Evolutionary conservation across 2,329 filamentous ascomycete genomes (phyloP), one percentile per base, ranked within the genome.

Genomic region (Diaporthe sp.): DNA sequence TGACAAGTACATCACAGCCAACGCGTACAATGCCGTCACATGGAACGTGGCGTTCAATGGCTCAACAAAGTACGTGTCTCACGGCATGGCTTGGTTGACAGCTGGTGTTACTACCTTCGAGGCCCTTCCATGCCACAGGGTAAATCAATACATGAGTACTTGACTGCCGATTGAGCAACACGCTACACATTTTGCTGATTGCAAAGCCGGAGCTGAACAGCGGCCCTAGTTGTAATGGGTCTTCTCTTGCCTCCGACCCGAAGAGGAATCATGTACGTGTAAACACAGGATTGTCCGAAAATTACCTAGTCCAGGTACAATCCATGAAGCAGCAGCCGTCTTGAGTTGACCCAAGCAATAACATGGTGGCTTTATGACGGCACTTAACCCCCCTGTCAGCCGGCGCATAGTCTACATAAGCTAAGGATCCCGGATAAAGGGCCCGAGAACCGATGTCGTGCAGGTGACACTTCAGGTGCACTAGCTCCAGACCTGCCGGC

Each of bases 31-130:
- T 55, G 49, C n/a, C 49, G 49, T 69, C 65, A 69, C 31, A 28
- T 42, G 49, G n/a, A 69, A 69, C 49, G n/a, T 69, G 65, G 65
- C 65, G 65, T 31, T 69, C 49, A 39, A 69, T 69, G 46, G 49
- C 46, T 55, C 49, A 69, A 28, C 65, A 53, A 53, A 51, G 65
- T 3, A 53, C 8, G 8, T 55, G 65, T 69, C 49, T 69, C 37
- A 69, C 65, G 28, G 10, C 46, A 37, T 51, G n/a, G 58, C 34
- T 53, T 15, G 2, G 4, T 28, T 69, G 65, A 69, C 65, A 69
- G 49, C 34, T 28, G 49, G 65, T 69, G 49, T 55, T 12, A 69
- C 65, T 31, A 25, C 8, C 22, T 46, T 42, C 22, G 34, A 42
- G 31, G 10, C 1, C n/a, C 34, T 69, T 25, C 34, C 34, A 28